These are phyloP conservation scores for Antarctomyces pellizariae DNA, from an alignment of 495 filamentous ascomycete species.

Conservation along the genomic window DNA sequence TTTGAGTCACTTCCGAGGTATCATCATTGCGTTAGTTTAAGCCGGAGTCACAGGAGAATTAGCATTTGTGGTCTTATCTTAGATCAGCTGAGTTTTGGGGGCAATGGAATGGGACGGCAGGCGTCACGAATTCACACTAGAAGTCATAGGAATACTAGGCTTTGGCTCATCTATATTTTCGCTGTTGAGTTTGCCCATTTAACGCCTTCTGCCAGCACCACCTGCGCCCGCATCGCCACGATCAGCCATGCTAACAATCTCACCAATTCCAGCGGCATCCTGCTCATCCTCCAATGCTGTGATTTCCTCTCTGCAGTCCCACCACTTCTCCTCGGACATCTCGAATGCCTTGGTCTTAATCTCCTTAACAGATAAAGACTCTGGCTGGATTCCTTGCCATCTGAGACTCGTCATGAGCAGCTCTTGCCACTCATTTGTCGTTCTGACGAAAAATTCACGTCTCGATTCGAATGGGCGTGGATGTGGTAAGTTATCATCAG, in stretches of 20 bases:
- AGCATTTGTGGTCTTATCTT: no score
- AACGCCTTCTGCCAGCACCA: slow-evolving; percentile 33
- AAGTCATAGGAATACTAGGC: no score
- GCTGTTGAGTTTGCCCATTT: no score
- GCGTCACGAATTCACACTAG: no score
- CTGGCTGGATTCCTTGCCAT: slow-evolving; percentile 31
- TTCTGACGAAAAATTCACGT: slow-evolving; percentile 77
- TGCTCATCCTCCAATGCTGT: slow-evolving; percentile 85
- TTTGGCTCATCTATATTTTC: no score
- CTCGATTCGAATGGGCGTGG: slow-evolving; percentile 77
- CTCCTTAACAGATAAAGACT: slow-evolving; percentile 62
- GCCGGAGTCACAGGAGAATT: no score
- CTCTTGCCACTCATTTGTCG: slow-evolving; percentile 77
- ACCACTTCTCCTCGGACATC: slow-evolving; percentile 87
- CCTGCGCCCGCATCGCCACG: slow-evolving; percentile 28
- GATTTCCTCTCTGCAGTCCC: slow-evolving; percentile 93
- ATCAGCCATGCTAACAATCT: slow-evolving; percentile 74
- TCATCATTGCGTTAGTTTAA: no score
- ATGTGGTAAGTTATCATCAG: slow-evolving; percentile 36
- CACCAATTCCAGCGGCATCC: slow-evolving; percentile 83
- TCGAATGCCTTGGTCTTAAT: slow-evolving; percentile 74
- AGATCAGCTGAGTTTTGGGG: no score
- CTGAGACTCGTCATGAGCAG: slow-evolving; percentile 44
- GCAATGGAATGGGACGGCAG: no score
- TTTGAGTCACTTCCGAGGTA: no score